phyloP scores from a whole-genome alignment of 352 stramenopile species.

The Phytophthora pluvialis region DNA sequence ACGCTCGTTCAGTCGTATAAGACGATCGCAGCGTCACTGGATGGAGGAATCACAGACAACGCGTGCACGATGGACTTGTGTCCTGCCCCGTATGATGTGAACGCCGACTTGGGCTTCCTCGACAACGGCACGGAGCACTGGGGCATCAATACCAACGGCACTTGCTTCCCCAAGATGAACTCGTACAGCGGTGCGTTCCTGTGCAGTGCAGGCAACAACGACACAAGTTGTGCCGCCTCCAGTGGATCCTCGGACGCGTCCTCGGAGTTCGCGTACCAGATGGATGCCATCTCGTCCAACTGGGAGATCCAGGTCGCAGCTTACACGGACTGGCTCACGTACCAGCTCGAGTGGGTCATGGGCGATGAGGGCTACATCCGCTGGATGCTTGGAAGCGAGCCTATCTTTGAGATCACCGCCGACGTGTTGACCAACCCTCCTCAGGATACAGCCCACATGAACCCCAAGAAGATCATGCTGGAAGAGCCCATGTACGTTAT shows the following conservation, averaged over 20 bases:
- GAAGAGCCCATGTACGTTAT: slow-evolving; percentile 94
- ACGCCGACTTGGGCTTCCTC: slow-evolving; percentile 51
- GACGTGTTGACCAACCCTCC: slow-evolving; percentile 55
- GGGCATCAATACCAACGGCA: slow-evolving; percentile 69
- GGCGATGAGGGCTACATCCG: slow-evolving; percentile 62
- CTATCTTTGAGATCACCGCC: slow-evolving; percentile 89
- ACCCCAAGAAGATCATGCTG: slow-evolving; percentile 66
- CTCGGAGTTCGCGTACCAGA: slow-evolving; percentile 75
- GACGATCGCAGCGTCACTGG: slow-evolving; percentile 43
- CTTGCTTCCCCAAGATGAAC: slow-evolving; percentile 68
- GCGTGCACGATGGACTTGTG: slow-evolving; percentile 47
- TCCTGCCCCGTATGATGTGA: slow-evolving; percentile 56
- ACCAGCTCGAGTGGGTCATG: slow-evolving; percentile 77
- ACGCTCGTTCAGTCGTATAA: slow-evolving; percentile 44
- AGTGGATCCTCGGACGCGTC: slow-evolving; percentile 26
- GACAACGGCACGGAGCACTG: slow-evolving; percentile 46
- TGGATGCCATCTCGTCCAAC: slow-evolving; percentile 94
- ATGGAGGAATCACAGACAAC: slow-evolving; percentile 57
- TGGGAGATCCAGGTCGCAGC: slow-evolving; percentile 81
- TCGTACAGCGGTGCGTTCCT: slow-evolving; percentile 64
- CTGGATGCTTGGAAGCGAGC: slow-evolving; percentile 82
- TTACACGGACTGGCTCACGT: slow-evolving; percentile 84
- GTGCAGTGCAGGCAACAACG: slow-evolving; percentile 60
- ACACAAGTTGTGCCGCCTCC: slow-evolving; percentile 33
- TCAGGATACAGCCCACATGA: slow-evolving; percentile 48